Percentiles rank a stretch among this genome's conserved stretches.
Evolutionary conservation across 2,329 filamentous ascomycete species (phyloP).

Genomic region (Xylaria polymorpha): DNA sequence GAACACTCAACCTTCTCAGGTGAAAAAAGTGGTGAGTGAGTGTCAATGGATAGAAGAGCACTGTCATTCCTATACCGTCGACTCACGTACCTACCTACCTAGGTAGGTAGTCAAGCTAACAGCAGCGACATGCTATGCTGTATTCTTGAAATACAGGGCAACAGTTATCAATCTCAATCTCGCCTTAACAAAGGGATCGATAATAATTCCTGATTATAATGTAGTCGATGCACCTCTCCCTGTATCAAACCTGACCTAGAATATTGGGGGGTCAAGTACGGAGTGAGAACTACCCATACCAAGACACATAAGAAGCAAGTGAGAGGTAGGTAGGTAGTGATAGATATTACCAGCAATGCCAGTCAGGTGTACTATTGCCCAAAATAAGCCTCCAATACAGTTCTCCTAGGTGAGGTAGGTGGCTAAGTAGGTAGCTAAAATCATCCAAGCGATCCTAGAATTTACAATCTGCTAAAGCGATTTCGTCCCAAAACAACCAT

Average conservation of each 20-base stretch:
- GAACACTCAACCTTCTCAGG: not conserved
- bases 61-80: not conserved
- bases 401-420: not conserved
- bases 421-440: not conserved
- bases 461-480: constrained; percentile 25
- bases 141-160: not conserved
- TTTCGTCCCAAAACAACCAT: constrained; percentile 19
- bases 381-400: not conserved
- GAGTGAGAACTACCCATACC: not conserved
- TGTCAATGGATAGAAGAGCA: not conserved
- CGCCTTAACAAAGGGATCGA: not conserved
- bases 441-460: not conserved
- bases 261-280: not conserved
- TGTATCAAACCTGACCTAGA: not conserved
- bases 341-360: not conserved
- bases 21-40: not conserved
- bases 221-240: not conserved
- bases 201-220: no score
- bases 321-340: not conserved
- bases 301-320: not conserved
- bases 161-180: not conserved
- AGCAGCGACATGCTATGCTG: not conserved
- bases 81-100: no score
- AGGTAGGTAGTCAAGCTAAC: not conserved
- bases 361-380: not conserved